Conservation (phyloP, 2,329 filamentous ascomycete genomes). For the Myriangium duriaei region DNA sequence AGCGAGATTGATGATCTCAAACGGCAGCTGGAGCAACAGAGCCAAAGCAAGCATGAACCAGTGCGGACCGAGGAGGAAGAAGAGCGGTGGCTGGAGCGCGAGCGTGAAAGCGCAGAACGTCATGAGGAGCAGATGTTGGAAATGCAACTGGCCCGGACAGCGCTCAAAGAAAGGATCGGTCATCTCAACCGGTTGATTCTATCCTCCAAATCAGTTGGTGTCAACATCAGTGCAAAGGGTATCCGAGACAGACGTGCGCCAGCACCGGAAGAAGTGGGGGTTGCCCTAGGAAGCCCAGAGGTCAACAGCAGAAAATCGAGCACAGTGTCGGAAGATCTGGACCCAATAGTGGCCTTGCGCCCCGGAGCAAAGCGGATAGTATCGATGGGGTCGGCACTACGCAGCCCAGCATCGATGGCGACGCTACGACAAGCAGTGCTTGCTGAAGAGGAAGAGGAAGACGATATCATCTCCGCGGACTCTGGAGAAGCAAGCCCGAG, state of each 20-base stretch:
- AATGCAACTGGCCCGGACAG: conserved; percentile 93
- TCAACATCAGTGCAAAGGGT: conserved; percentile 55
- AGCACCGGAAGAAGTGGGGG: conserved; percentile 14
- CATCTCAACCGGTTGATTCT: conserved; percentile 91
- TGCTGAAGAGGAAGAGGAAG: conserved; percentile 34
- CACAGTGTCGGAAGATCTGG: background rate
- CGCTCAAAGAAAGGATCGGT: conserved; percentile 92
- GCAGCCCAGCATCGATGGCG: background rate
- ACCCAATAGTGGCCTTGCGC: background rate
- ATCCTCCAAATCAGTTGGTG: conserved; percentile 88
- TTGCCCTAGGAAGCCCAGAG: conserved; percentile 7
- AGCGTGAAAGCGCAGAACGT: conserved; percentile 69
- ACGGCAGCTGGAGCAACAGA: conserved; percentile 70
- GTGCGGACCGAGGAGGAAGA: conserved; percentile 57
- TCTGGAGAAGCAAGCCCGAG: conserved; percentile 61
- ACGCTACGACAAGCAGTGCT: conserved; percentile 6
- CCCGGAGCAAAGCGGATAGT: conserved; percentile 1
- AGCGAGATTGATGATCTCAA: conserved; percentile 81
- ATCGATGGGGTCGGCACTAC: background rate
- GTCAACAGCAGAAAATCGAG: background rate
- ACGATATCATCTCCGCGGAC: conserved; percentile 27
- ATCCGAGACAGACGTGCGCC: conserved; percentile 12
- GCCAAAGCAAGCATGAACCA: conserved; percentile 48
- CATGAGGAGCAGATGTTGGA: conserved; percentile 97
- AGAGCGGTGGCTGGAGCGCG: conserved; percentile 54